phyloP scores from a whole-genome alignment of 2,329 filamentous ascomycete genomes.

The Fusarium pseudocircinatum region DNA sequence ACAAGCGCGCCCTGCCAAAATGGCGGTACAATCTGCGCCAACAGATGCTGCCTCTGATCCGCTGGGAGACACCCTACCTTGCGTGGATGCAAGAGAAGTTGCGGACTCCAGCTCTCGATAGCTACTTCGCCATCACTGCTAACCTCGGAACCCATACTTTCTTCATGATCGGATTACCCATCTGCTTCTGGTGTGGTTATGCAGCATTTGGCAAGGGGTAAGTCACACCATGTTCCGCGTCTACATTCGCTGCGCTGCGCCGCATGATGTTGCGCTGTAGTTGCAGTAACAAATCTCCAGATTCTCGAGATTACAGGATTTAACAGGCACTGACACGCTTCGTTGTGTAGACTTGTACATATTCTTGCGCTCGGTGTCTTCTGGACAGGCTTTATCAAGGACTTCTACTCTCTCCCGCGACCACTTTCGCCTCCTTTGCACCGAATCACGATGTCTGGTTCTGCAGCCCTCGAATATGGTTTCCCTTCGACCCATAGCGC shows the following conservation, averaged over 20 bases:
- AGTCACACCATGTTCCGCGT: slow-evolving; percentile 47
- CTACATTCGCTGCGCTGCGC: slow-evolving; percentile 14
- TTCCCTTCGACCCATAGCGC: slow-evolving; percentile 98
- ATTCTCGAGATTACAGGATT: neutral
- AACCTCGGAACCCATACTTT: slow-evolving; percentile 98
- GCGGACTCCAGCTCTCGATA: slow-evolving; percentile 86
- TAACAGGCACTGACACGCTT: slow-evolving; percentile 31
- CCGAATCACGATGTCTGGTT: slow-evolving; percentile 97
- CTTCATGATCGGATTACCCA: slow-evolving; percentile 95
- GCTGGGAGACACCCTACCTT: slow-evolving; percentile 95
- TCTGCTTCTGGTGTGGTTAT: slow-evolving; percentile 96
- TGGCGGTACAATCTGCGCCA: slow-evolving; percentile 92
- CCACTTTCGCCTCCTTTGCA: slow-evolving; percentile 92
- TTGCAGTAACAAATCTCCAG: neutral
- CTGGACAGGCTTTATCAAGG: slow-evolving; percentile 93
- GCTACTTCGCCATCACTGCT: slow-evolving; percentile 95
- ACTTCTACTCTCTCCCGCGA: slow-evolving; percentile 89
- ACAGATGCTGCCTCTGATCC: slow-evolving; percentile 82
- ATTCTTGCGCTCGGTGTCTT: slow-evolving; percentile 83
- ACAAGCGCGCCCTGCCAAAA: slow-evolving; percentile 81
- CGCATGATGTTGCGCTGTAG: slow-evolving; percentile 4
- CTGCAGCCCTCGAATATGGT: slow-evolving; percentile 93
- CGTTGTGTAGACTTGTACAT: slow-evolving; percentile 67
- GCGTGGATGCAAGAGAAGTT: slow-evolving; percentile 83
- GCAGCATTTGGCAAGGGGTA: slow-evolving; percentile 87